phyloP scores from a whole-genome alignment of 2,329 filamentous ascomycete species.

The Aspergillus sclerotialis region DNA sequence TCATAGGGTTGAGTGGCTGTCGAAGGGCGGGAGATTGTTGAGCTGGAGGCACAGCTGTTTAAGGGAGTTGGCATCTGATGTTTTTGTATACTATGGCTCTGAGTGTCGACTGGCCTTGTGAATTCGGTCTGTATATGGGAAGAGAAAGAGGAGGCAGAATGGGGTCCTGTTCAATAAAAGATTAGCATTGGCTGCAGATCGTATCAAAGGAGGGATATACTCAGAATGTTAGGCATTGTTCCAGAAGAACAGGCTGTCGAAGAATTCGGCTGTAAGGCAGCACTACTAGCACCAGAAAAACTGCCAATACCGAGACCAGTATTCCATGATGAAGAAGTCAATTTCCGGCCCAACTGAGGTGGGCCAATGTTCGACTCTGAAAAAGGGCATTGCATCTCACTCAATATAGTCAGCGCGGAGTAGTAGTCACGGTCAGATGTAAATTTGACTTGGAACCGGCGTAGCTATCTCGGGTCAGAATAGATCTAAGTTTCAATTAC shows the following conservation, averaged over 20 bases:
- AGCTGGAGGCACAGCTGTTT: background rate
- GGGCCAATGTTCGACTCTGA: conserved; percentile 28
- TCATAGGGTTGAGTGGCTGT: conserved; percentile 22
- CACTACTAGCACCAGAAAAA: conserved; percentile 5
- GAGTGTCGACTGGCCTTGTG: background rate
- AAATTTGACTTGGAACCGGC: conserved; percentile 42
- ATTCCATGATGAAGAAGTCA: conserved; percentile 21
- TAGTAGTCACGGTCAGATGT: conserved; percentile 33
- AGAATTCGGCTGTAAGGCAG: conserved; percentile 1
- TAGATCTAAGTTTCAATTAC: background rate
- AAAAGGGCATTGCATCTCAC: conserved; percentile 36
- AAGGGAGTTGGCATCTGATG: conserved; percentile 5
- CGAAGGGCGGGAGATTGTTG: conserved; percentile 12
- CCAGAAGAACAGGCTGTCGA: conserved; percentile 1
- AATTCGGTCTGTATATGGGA: conserved; percentile 1
- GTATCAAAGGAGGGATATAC: background rate
- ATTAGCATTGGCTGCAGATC: background rate
- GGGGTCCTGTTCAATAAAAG: conserved; percentile 3
- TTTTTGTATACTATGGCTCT: background rate
- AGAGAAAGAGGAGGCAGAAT: conserved; percentile 9
- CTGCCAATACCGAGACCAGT: conserved; percentile 4
- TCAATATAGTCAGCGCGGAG: conserved; percentile 34
- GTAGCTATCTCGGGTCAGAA: conserved; percentile 22
- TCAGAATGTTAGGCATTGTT: conserved; percentile 1
- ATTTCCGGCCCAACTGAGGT: conserved; percentile 12